phyloP scores from a whole-genome alignment of 257 asterid genomes.

The Nicotiana obtusifolia region DNA sequence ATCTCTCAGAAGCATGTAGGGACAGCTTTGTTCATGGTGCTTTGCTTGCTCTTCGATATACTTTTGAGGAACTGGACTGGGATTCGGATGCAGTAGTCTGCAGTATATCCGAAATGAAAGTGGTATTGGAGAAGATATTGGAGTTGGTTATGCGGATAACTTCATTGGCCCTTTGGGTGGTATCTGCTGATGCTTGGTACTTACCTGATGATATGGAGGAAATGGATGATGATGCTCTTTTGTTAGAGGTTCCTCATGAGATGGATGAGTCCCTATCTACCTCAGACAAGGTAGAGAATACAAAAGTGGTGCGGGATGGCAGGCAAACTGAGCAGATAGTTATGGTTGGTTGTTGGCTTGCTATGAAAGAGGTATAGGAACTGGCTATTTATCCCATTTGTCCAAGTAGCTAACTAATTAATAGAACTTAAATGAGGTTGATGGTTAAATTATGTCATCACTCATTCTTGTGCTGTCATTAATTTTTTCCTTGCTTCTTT shows the following conservation, averaged over 20 bases:
- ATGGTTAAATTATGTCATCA: slow-evolving; percentile 6
- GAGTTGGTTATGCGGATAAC: slow-evolving; percentile 79
- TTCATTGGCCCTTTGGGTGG: slow-evolving; percentile 93
- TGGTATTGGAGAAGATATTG: slow-evolving; percentile 62
- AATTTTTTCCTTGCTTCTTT: neutral
- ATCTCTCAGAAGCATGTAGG: slow-evolving; percentile 80
- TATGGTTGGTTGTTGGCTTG: slow-evolving; percentile 99
- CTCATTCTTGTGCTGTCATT: slow-evolving; percentile 7
- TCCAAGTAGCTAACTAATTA: neutral
- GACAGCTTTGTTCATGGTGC: slow-evolving; percentile 93
- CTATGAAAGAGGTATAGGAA: slow-evolving; percentile 86
- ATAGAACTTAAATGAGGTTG: neutral
- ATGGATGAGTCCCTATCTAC: slow-evolving; percentile 30
- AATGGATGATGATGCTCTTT: slow-evolving; percentile 49
- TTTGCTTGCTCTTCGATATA: slow-evolving; percentile 82
- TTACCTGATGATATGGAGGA: slow-evolving; percentile 87
- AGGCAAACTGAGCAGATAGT: slow-evolving; percentile 70
- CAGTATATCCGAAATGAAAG: slow-evolving; percentile 45
- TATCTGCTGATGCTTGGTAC: slow-evolving; percentile 84
- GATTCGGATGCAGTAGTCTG: slow-evolving; percentile 41
- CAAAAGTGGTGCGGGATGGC: slow-evolving; percentile 31
- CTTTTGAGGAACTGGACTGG: slow-evolving; percentile 95
- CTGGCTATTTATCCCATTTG: neutral
- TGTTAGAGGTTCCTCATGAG: slow-evolving; percentile 36
- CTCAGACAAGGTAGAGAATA: slow-evolving; percentile 33